Evolutionary conservation across 805 yeast species (phyloP).

Genomic region (Lipomyces kockii): DNA sequence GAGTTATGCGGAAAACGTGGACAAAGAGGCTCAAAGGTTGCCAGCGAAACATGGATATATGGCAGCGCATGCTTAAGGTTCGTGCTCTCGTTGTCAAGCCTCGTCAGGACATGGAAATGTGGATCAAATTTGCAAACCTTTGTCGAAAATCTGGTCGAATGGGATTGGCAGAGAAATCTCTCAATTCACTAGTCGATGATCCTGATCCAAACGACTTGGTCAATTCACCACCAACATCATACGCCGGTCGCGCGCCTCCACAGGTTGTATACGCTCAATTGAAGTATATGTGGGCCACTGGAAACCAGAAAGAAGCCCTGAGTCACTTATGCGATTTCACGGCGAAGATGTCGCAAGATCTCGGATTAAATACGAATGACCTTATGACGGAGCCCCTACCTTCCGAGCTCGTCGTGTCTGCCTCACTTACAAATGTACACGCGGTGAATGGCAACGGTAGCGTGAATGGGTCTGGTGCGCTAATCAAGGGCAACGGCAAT

Average conservation of each 20-base stretch:
- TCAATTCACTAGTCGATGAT: conserved; percentile 76
- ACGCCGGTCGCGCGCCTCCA: conserved; percentile 80
- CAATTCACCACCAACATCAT: conserved; percentile 50
- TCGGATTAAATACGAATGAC: conserved; percentile 77
- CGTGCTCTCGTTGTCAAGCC: conserved; percentile 93
- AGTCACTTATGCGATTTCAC: conserved; percentile 87
- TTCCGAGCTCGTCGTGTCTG: conserved; percentile 48
- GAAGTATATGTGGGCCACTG: conserved; percentile 96
- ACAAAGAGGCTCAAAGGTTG: conserved; percentile 89
- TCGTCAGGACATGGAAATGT: conserved; percentile 93
- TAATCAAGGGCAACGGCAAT: conserved; percentile 5
- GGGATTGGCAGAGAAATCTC: conserved; percentile 89
- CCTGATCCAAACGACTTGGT: conserved; percentile 44
- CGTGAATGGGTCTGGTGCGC: background rate
- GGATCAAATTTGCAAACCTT: conserved; percentile 96
- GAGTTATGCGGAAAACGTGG: conserved; percentile 88
- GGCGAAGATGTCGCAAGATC: conserved; percentile 83
- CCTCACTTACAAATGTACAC: conserved; percentile 12
- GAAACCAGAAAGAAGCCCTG: conserved; percentile 84
- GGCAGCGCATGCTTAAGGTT: conserved; percentile 95
- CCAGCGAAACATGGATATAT: conserved; percentile 96
- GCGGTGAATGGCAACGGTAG: conserved; percentile 35
- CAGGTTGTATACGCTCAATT: conserved; percentile 96
- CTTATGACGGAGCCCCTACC: conserved; percentile 86
- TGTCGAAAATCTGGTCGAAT: conserved; percentile 93